Conservation (phyloP, 2,329 filamentous ascomycete genomes). For the Juglanconis oblonga region DNA sequence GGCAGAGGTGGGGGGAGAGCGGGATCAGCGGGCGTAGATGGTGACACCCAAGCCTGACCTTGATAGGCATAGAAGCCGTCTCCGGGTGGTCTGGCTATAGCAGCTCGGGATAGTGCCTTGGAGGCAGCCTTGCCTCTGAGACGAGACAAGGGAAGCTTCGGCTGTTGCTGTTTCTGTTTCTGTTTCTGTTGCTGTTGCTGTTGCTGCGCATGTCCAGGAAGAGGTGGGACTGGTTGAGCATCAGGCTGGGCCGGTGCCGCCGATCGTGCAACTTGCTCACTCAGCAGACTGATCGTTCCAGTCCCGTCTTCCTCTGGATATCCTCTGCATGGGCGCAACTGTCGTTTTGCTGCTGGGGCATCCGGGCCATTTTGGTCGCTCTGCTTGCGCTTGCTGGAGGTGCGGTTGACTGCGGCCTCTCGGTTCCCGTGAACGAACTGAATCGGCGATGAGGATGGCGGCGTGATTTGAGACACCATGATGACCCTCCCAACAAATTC, state of each 20-base stretch:
- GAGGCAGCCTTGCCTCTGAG: not conserved
- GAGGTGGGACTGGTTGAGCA: too few relatives aligned
- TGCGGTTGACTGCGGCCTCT: not conserved
- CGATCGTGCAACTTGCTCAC: not conserved
- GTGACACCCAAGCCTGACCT: too few relatives aligned
- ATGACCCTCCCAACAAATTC: not conserved
- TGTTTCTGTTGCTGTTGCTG: too few relatives aligned
- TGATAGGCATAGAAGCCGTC: not conserved
- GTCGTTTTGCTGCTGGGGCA: constrained; percentile 1
- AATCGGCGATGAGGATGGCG: constrained; percentile 12
- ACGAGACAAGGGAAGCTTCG: not conserved
- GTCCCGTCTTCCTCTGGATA: not conserved
- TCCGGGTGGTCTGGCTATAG: not conserved
- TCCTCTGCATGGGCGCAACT: not conserved
- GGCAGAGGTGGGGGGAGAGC: not conserved
- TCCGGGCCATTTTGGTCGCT: not conserved
- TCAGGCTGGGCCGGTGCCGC: not conserved
- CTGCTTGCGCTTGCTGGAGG: not conserved
- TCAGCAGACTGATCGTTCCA: not conserved
- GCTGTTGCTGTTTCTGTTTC: not conserved
- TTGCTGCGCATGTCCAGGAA: too few relatives aligned
- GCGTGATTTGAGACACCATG: constrained; percentile 5
- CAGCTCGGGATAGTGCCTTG: constrained; percentile 4
- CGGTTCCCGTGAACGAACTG: not conserved
- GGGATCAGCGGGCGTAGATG: not conserved